A percentile compares a stretch with the other conserved stretches of the same genome.
Conservation (phyloP, 2,329 filamentous ascomycete genomes). For the Sporothrix schenckii region DNA sequence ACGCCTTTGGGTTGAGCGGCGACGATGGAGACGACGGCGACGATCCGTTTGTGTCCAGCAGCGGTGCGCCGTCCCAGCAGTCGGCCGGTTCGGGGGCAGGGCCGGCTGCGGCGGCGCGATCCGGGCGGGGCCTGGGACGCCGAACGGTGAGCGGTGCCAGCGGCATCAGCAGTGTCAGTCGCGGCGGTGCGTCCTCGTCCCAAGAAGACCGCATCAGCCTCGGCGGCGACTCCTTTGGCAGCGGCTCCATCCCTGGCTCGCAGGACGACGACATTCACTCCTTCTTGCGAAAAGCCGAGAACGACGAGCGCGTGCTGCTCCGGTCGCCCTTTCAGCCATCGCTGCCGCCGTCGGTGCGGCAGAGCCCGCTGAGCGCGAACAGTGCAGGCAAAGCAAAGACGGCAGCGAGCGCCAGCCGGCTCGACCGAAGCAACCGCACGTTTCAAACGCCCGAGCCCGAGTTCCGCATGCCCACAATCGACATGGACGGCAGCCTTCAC, state of each 20-base stretch:
- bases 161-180: conserved; percentile 1
- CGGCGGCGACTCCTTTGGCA: conserved; percentile 44
- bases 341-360: conserved; percentile 46
- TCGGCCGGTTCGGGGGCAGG: not conserved
- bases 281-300: conserved; percentile 57
- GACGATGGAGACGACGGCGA: conserved; percentile 11
- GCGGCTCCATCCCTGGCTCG: conserved; percentile 50
- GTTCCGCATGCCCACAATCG: conserved; percentile 57
- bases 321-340: conserved; percentile 60
- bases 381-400: not conserved
- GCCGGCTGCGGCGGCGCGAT: not conserved
- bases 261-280: conserved; percentile 60
- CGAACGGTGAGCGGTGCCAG: conserved; percentile 15
- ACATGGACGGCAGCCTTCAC: conserved; percentile 44
- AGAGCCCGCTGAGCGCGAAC: conserved; percentile 39
- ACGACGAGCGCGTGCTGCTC: conserved; percentile 60
- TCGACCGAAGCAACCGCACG: conserved; percentile 22
- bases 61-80: conserved; percentile 48
- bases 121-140: conserved; percentile 12
- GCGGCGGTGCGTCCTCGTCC: conserved; percentile 10
- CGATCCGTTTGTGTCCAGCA: conserved; percentile 25
- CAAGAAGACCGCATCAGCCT: conserved; percentile 22
- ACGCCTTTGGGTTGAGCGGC: conserved; percentile 49
- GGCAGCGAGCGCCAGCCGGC: not conserved
- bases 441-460: conserved; percentile 53